Evolutionary conservation across 495 filamentous ascomycete species (phyloP).

Genomic region (Penicillium verhagenii): DNA sequence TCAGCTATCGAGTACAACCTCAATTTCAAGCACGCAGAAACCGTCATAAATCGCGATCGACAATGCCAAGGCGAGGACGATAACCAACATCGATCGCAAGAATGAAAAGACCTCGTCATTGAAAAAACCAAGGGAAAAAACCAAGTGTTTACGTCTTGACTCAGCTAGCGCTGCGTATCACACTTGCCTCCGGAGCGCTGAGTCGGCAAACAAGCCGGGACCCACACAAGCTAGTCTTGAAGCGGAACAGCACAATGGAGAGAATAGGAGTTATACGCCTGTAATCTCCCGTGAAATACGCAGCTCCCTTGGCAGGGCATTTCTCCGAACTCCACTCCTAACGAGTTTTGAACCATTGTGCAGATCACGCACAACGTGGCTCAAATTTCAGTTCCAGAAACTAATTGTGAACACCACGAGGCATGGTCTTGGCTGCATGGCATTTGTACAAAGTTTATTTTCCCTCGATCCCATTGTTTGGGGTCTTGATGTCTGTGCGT

Average conservation of each 20-base stretch:
- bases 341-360: background rate
- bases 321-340: too few species aligned
- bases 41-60: background rate
- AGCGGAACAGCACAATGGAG: background rate
- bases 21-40: background rate
- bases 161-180: background rate
- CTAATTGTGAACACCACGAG: too few species aligned
- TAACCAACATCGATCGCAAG: background rate
- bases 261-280: background rate
- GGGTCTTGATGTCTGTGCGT: background rate
- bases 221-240: background rate
- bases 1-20: too few species aligned
- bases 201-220: background rate
- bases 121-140: background rate
- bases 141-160: background rate
- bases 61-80: background rate
- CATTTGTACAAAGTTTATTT: background rate
- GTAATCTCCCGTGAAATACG: background rate
- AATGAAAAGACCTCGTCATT: background rate
- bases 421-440: background rate
- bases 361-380: background rate
- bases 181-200: background rate
- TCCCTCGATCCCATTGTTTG: background rate
- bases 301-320: background rate
- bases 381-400: background rate